phyloP scores from a whole-genome alignment of 208 protist species.

The Wallacemonas sp. region DNA sequence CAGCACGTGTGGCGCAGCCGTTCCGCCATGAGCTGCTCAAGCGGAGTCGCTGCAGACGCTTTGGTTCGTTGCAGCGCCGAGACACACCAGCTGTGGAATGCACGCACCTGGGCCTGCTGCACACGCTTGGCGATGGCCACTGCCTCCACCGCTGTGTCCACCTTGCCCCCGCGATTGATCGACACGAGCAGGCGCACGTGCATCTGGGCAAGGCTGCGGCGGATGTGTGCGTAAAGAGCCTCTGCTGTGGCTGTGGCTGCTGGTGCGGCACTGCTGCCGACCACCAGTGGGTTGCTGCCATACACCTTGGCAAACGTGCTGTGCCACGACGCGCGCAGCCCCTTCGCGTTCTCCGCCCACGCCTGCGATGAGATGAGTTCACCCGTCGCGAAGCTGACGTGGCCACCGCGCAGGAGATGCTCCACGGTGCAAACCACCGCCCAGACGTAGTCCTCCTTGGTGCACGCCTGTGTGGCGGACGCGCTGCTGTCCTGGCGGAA shows the following conservation, averaged over 20 bases:
- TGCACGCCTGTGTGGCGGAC: background rate
- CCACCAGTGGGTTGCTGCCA: no score
- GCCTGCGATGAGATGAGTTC: conserved; percentile 28
- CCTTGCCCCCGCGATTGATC: conserved; percentile 54
- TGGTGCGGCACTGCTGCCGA: no score
- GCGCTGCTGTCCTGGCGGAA: background rate
- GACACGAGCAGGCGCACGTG: conserved; percentile 83
- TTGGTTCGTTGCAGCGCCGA: background rate
- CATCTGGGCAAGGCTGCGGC: conserved; percentile 29
- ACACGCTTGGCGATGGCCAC: conserved; percentile 41
- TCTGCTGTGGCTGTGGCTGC: no score
- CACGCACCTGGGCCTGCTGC: conserved; percentile 45
- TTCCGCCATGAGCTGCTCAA: background rate
- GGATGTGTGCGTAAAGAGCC: conserved; percentile 14
- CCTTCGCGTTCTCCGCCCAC: background rate
- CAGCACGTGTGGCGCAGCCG: conserved; percentile 63
- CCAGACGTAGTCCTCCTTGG: conserved; percentile 55
- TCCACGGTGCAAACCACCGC: conserved; percentile 57
- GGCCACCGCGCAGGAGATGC: conserved; percentile 59
- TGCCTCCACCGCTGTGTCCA: conserved; percentile 37
- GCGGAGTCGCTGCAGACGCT: background rate
- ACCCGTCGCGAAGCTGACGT: conserved; percentile 68
- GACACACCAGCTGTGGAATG: conserved; percentile 40
- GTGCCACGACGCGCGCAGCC: background rate
- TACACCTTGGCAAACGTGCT: conserved; percentile 26